Conservation (phyloP, 257 asterid genomes). For the Solanum etuberosum region DNA sequence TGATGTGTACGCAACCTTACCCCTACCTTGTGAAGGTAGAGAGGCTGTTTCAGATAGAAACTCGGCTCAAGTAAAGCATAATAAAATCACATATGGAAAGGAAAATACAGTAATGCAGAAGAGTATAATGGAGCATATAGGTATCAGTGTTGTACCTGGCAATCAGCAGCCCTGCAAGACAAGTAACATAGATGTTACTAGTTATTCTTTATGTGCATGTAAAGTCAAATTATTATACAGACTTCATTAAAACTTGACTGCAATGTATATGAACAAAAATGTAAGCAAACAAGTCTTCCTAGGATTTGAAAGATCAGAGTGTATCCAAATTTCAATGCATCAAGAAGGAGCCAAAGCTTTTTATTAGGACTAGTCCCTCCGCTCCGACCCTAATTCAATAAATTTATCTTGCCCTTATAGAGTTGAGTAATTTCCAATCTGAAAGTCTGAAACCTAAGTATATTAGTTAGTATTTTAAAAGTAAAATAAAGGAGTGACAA, state of each 20-base stretch:
- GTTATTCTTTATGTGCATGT: not conserved
- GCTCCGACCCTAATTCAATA: not conserved
- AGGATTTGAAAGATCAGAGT: not conserved
- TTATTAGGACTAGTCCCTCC: not conserved
- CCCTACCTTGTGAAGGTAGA: not conserved
- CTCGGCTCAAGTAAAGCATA: not conserved
- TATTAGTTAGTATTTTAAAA: not conserved
- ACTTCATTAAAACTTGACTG: not conserved
- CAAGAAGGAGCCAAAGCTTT: not conserved
- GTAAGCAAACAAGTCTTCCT: not conserved
- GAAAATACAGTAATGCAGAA: not conserved
- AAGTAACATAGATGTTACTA: constrained; percentile 17
- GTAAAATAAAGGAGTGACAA: not conserved
- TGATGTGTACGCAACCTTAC: not conserved
- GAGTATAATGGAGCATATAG: not conserved
- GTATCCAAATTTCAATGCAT: not conserved
- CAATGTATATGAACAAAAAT: not conserved
- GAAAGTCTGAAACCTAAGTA: not conserved
- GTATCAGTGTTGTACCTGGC: constrained; percentile 41
- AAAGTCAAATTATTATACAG: not conserved
- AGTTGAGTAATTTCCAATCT: not conserved
- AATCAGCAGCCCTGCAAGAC: constrained; percentile 74
- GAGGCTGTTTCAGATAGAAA: not conserved
- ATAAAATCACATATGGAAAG: not conserved
- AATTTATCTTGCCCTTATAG: not conserved